These are phyloP conservation scores for Jackrogersella minutella DNA, from an alignment of 495 filamentous ascomycete species.

Conservation along the genomic window DNA sequence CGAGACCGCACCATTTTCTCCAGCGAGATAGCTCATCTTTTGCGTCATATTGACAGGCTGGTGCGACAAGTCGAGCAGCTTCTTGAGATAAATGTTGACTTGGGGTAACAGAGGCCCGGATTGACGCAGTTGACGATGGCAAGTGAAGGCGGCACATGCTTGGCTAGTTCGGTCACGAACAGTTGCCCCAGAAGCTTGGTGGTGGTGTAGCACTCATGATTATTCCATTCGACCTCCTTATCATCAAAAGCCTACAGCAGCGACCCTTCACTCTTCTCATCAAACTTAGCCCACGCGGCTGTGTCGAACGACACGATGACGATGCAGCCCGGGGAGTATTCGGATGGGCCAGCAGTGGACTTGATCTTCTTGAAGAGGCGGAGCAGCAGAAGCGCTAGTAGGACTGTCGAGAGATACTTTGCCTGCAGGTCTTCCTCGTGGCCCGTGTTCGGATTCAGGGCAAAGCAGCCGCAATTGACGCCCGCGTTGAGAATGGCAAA, in stretches of 20 bases:
- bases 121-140: conserved; percentile 26
- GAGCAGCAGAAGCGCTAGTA: conserved; percentile 52
- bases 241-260: conserved; percentile 48
- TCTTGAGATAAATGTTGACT: not conserved
- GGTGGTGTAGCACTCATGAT: conserved; percentile 39
- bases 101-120: conserved; percentile 29
- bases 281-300: conserved; percentile 45
- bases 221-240: conserved; percentile 25
- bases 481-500: conserved; percentile 58
- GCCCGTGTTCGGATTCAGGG: conserved; percentile 30
- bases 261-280: conserved; percentile 37
- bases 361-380: conserved; percentile 47
- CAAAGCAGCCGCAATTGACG: conserved; percentile 23
- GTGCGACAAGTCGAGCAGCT: not conserved
- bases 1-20: not conserved
- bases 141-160: conserved; percentile 24
- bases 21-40: not conserved
- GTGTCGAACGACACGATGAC: conserved; percentile 47
- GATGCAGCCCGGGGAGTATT: conserved; percentile 39
- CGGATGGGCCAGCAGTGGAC: conserved; percentile 1
- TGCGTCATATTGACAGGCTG: not conserved
- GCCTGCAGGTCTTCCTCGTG: conserved; percentile 51
- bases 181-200: conserved; percentile 53
- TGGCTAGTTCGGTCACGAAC: conserved; percentile 49
- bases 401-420: conserved; percentile 52